phyloP scores from a whole-genome alignment of 495 filamentous ascomycete genomes.

The Hypoxylon rickii region DNA sequence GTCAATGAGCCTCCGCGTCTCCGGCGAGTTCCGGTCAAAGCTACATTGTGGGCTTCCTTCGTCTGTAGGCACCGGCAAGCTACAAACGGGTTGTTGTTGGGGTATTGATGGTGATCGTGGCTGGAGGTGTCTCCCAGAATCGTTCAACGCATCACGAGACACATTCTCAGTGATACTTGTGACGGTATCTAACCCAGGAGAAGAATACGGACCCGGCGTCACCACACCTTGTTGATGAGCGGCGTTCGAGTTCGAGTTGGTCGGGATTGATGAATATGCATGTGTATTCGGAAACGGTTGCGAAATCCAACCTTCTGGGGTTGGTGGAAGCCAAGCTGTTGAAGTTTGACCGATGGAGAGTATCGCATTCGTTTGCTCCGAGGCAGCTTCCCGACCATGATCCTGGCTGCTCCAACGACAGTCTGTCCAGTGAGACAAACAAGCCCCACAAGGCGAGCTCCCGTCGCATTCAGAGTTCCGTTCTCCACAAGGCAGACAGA shows the following conservation, averaged over 20 bases:
- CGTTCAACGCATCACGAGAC: slow-evolving; percentile 1
- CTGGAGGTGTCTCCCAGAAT: background rate
- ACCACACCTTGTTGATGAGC: slow-evolving; percentile 1
- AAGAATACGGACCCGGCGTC: background rate
- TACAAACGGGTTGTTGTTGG: background rate
- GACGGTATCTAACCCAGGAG: background rate
- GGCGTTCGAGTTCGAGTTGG: background rate
- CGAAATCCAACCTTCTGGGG: slow-evolving; percentile 10
- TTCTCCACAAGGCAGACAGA: slow-evolving; percentile 33
- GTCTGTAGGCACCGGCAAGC: background rate
- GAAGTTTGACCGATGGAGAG: background rate
- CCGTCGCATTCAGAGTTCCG: slow-evolving; percentile 34
- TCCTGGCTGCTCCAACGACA: slow-evolving; percentile 8
- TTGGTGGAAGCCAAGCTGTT: slow-evolving; percentile 17
- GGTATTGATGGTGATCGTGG: background rate
- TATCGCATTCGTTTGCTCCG: slow-evolving; percentile 5
- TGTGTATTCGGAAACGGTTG: slow-evolving; percentile 3
- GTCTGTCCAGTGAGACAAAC: slow-evolving; percentile 22
- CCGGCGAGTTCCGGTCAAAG: slow-evolving; percentile 16
- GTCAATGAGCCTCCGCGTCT: slow-evolving; percentile 28
- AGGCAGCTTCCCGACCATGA: slow-evolving; percentile 5
- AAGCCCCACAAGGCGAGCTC: slow-evolving; percentile 32
- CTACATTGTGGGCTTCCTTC: slow-evolving; percentile 1
- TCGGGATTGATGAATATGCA: background rate
- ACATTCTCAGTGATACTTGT: background rate